Evolutionary conservation across 352 stramenopile genomes (phyloP), one percentile per base, ranked within the genome.

Genomic region (Ophiocytium majus): DNA sequence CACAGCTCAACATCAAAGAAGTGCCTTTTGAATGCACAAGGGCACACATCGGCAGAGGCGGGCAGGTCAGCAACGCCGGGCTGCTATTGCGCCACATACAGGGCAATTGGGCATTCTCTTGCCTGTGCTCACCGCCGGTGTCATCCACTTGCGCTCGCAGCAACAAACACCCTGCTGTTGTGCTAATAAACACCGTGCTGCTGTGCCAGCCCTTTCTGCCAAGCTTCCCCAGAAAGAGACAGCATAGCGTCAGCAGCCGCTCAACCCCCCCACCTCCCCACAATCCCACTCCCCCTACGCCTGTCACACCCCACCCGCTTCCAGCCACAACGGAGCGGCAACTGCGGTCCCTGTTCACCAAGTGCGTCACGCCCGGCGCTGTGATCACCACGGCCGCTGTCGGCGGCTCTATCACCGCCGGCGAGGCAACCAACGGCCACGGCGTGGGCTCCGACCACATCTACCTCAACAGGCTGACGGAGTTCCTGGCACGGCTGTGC

Each of bases 331-430:
- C 66, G 5, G 35, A 78, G 35, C 66, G 14, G 35, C 66, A 78
- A 14, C 66, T 78, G 32, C 5, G 14, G 32, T 5, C 14, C 5
- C 66, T 78, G 35, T 78, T 78, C 14, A 10, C 5, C 5, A 78
- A 78, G 35, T 78, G 66, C 66, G 35, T 78, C 5, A 78, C 66
- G 35, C 66, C 66, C 66, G 66, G 66, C 35, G 32, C 66, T 14
- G 5, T 17, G 5, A 78, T 78, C 5, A 17, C 14, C 66, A 10
- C 14, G 66, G 66, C 32, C 35, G 5, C 66, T 14, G 17, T 14
- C 5, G 66, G 66, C 32, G 66, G 66, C 5, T 78, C 66, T 14
- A 78, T 78, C 66, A 78, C 66, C 32, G 66, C 66, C 32, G 66
- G 66, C 35, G 35, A 14, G 5, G n/a, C n/a, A n/a, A n/a, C n/a